Evolutionary conservation across 2,329 filamentous ascomycete genomes (phyloP), one percentile per base, ranked within the genome.

Genomic region (Chrysoporthe cubensis): DNA sequence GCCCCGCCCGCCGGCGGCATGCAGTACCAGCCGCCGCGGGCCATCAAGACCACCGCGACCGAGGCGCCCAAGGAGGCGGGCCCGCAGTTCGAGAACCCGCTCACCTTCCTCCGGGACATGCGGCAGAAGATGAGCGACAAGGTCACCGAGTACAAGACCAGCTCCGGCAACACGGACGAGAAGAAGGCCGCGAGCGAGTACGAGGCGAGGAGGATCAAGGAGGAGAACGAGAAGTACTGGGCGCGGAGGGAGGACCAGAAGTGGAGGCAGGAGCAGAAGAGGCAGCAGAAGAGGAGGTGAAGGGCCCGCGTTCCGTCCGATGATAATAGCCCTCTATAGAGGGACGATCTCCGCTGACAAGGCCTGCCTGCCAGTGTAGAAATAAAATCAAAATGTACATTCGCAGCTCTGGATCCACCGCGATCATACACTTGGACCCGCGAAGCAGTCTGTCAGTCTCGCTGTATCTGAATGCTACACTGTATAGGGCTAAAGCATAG

Each of bases 301-400:
- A 66, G 76, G 88, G 97, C 14, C 50, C 26, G 26, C 40, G n/a
- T 21, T 42, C 34, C 4, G 21, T 7, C 11, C 8, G 32, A 58
- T 21, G 37, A 40, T 6, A 16, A 40, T n/a, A 3, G 14, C n/a
- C 14, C 18, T 16, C 2, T 16, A n/a, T 16, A 26, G 14, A 60
- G 40, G 40, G 26, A 40, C 37, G 4, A 40, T 9, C 37, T 40
- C 37, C 9, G 14, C 16, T 13, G n/a, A 43, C 5, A 26, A 26
- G 57, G 21, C 4, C 40, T 32, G 40, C 50, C 50, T 34, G 11
- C 13, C 37, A 32, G 50, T 54, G 26, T 54, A 54, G 13, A 54
- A 54, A 54, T 32, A 26, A 14, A 32, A 34, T 34, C 0, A 32
- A 54, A 54, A 9, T 54, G 50, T 54, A 54, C 21, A 54, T 32